These are phyloP conservation scores for Blumeria graminis DNA, from an alignment of 2,329 filamentous ascomycete species.

Conservation along the genomic window DNA sequence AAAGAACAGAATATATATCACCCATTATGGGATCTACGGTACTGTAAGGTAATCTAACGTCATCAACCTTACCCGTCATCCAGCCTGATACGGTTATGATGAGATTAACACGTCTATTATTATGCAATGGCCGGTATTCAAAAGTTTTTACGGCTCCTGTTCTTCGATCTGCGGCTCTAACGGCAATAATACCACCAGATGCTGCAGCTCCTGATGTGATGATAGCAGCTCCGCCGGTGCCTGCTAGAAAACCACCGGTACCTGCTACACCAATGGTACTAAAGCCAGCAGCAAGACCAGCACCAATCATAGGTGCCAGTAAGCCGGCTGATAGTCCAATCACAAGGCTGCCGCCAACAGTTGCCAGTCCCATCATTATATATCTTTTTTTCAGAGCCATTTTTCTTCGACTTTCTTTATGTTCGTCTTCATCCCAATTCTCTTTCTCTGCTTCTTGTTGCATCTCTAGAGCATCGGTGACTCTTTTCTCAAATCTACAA, in stretches of 20 bases:
- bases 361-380: slow-evolving; percentile 90
- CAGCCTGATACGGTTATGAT: slow-evolving; percentile 90
- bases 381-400: slow-evolving; percentile 59
- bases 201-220: slow-evolving; percentile 78
- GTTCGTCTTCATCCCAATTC: slow-evolving; percentile 92
- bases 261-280: slow-evolving; percentile 84
- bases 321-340: slow-evolving; percentile 87
- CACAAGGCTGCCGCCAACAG: slow-evolving; percentile 79
- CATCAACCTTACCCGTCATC: slow-evolving; percentile 96
- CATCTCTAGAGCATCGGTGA: slow-evolving; percentile 94
- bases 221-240: slow-evolving; percentile 74
- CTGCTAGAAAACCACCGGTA: slow-evolving; percentile 70
- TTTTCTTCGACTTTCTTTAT: slow-evolving; percentile 71
- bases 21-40: slow-evolving; percentile 96
- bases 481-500: slow-evolving; percentile 86
- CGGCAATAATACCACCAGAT: slow-evolving; percentile 68
- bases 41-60: slow-evolving; percentile 84
- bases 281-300: slow-evolving; percentile 79
- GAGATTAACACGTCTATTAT: slow-evolving; percentile 91
- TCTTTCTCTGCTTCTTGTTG: slow-evolving; percentile 85
- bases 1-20: slow-evolving; percentile 86
- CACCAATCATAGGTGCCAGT: slow-evolving; percentile 79
- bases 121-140: slow-evolving; percentile 87
- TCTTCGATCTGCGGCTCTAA: slow-evolving; percentile 61
- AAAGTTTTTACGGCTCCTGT: slow-evolving; percentile 89